phyloP scores from a whole-genome alignment of 768 basidiomycete species.

The Tricholoma matsutake region DNA sequence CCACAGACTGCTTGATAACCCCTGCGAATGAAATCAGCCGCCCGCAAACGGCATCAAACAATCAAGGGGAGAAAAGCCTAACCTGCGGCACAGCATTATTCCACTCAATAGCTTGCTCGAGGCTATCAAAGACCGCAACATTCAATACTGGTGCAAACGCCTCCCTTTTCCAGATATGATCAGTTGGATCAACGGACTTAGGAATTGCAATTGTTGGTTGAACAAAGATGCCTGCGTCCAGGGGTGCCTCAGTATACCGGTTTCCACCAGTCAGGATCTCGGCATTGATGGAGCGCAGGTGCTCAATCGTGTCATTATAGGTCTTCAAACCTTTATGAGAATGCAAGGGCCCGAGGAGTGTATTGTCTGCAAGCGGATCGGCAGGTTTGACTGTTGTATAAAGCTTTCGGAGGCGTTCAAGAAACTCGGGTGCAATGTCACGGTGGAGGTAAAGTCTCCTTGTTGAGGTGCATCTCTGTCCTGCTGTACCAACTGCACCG shows the following conservation, averaged over 20 bases:
- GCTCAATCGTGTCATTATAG: constrained; percentile 60
- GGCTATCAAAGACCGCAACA: constrained; percentile 80
- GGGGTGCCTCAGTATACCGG: constrained; percentile 45
- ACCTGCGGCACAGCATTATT: constrained; percentile 88
- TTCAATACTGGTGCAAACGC: constrained; percentile 90
- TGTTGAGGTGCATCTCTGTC: constrained; percentile 87
- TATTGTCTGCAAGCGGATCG: constrained; percentile 74
- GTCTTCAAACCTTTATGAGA: constrained; percentile 60
- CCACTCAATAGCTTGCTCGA: constrained; percentile 85
- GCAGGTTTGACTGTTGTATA: constrained; percentile 75
- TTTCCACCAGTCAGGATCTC: constrained; percentile 76
- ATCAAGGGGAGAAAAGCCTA: constrained; percentile 15
- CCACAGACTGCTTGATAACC: constrained; percentile 90
- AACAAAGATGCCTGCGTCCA: constrained; percentile 81
- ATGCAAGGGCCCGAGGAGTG: constrained; percentile 88
- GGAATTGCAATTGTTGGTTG: constrained; percentile 82
- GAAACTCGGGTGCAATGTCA: constrained; percentile 70
- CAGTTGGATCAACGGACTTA: constrained; percentile 47
- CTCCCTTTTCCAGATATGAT: constrained; percentile 72
- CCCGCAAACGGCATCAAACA: constrained; percentile 7
- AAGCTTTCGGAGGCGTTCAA: constrained; percentile 67
- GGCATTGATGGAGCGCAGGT: constrained; percentile 63
- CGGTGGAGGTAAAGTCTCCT: constrained; percentile 88
- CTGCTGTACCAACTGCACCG: constrained; percentile 81
- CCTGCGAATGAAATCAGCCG: constrained; percentile 36